Evolutionary conservation across 2,329 filamentous ascomycete species (phyloP).

Genomic region (Microdochium nivale): DNA sequence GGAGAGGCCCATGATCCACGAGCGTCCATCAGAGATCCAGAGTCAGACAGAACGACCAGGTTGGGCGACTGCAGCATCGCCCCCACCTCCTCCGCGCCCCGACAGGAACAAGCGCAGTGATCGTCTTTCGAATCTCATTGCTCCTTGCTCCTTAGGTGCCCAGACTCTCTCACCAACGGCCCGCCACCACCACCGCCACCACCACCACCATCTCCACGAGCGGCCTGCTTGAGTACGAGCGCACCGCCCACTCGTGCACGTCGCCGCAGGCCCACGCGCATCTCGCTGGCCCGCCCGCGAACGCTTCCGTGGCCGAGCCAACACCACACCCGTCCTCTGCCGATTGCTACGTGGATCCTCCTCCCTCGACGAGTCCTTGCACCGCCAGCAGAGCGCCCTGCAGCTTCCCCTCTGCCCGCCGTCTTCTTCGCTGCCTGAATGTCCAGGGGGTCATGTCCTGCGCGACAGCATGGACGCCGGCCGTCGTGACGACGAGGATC

Average conservation of each 20-base stretch:
- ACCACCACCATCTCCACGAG: background rate
- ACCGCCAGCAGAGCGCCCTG: background rate
- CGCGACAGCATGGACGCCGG: slow-evolving; percentile 37
- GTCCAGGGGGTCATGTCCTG: slow-evolving; percentile 26
- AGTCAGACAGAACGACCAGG: no score
- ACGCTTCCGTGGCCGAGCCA: slow-evolving; percentile 6
- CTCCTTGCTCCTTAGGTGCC: no score
- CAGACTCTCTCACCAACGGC: no score
- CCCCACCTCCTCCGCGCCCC: no score
- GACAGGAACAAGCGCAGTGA: no score
- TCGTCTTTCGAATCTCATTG: no score
- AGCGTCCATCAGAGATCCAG: no score
- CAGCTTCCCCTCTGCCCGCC: background rate
- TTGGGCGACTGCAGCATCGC: background rate
- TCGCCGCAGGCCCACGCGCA: background rate
- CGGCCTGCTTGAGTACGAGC: background rate
- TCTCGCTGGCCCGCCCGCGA: background rate
- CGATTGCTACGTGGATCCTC: background rate
- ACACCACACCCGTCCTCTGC: background rate
- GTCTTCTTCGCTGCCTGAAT: slow-evolving; percentile 8
- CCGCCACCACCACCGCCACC: no score
- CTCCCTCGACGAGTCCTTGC: slow-evolving; percentile 5
- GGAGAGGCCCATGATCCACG: no score
- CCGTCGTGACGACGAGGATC: slow-evolving; percentile 34
- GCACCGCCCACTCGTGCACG: background rate